Conservation (phyloP, 495 filamentous ascomycete species). For the Neurospora cerealis region DNA sequence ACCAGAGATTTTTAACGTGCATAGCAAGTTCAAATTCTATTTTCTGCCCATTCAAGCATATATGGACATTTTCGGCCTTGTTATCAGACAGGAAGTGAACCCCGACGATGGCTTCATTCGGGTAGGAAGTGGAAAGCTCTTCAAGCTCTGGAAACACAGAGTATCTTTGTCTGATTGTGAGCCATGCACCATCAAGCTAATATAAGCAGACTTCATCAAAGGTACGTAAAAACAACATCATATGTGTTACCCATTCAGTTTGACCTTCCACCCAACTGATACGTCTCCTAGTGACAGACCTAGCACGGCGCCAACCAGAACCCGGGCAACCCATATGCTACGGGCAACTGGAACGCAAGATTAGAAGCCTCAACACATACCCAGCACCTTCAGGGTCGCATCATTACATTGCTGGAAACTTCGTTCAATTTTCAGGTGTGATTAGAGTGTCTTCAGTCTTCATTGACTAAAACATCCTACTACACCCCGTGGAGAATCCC, state of each 20-base stretch:
- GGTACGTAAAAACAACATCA: neutral
- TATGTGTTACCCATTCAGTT: neutral
- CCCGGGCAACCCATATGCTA: neutral
- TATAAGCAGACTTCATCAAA: neutral
- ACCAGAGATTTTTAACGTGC: neutral
- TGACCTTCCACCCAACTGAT: neutral
- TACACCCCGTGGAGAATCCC: no score
- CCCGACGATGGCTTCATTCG: neutral
- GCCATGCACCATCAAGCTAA: neutral
- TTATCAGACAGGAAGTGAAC: neutral
- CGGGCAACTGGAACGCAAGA: neutral
- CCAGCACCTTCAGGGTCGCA: no score
- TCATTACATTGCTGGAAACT: no score
- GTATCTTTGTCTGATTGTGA: neutral
- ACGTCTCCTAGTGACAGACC: neutral
- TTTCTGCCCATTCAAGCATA: neutral
- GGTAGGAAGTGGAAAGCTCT: neutral
- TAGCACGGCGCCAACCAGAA: neutral
- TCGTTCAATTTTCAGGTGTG: no score
- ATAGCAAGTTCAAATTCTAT: neutral
- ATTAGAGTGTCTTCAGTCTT: no score
- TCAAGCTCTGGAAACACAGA: no score
- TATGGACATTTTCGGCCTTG: accelerated
- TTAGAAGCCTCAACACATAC: no score
- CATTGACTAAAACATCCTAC: no score